Base-by-base conservation (phyloP, 179 eudicot species). In the Spergularia azorica region DNA sequence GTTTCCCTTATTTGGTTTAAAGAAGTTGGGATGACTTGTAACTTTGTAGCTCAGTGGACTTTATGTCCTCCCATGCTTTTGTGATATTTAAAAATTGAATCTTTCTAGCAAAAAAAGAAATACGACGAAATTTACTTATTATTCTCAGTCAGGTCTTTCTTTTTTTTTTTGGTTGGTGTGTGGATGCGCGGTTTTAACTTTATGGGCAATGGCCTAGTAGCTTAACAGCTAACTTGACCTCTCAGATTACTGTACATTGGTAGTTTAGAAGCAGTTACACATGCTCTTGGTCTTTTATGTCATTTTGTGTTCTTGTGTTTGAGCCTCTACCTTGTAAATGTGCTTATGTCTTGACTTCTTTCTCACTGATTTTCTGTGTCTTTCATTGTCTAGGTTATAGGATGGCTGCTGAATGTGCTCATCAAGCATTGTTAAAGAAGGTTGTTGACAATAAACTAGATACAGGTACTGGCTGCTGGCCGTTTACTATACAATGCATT, bases 351-450 rank as follows among this genome's bases (percentile, higher is more conserved):
- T 9, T 9, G 9, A 1, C 17, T 58, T 46, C 16, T 14, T 74
- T 63, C 63, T 73, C 13, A 58, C 46, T 41, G 38, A 21, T 43
- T 61, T 52, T 41, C 9, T 11, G 13, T 41, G 10, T 60, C 26
- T 60, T 15, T 72, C 38, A 62, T 79, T 70, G 17, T 72, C 65
- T 84, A 94, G 97, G 99, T 77, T 93, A 88, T 39, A 91, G 99
- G 67, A 91, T 93, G 99, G 97, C 99, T 26, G 87, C 94, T 81
- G 99, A 95, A 75, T 91, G 95, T 89, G 99, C 97, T 66, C 90
- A 87, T 39, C 80, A 77, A 76, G 97, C 97, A 56, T 86, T 95
- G 82, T 70, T 89, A 86, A 88, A 87, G 75, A 91, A 75, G 84
- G 99, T 95, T 70, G 86, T 89, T 70, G 97, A 95, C 81, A 91